Evolutionary conservation across 805 yeast species (phyloP).

Genomic region (Kodamaea leandrae): DNA sequence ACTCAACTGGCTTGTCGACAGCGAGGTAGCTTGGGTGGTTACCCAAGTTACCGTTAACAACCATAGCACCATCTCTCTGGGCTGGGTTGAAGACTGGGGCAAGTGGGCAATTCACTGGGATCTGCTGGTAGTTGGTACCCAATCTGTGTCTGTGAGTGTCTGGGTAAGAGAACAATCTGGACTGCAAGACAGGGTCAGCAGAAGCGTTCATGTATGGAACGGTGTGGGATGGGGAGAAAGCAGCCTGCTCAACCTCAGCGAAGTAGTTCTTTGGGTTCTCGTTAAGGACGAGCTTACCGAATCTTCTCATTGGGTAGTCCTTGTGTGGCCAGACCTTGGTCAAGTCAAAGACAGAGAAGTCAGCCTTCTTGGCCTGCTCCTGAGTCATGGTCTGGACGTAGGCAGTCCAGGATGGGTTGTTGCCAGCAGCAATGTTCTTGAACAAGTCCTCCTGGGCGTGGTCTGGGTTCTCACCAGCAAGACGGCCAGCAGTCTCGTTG

Average conservation of each 20-base stretch:
- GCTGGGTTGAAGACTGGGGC: slow-evolving; percentile 57
- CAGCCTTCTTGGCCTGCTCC: slow-evolving; percentile 69
- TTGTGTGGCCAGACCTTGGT: slow-evolving; percentile 70
- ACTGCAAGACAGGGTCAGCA: slow-evolving; percentile 75
- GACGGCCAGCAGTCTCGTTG: slow-evolving; percentile 64
- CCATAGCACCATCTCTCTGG: slow-evolving; percentile 80
- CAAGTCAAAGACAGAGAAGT: slow-evolving; percentile 83
- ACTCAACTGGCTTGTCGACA: slow-evolving; percentile 52
- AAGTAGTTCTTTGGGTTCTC: slow-evolving; percentile 53
- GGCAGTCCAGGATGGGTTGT: slow-evolving; percentile 79
- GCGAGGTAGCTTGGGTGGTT: slow-evolving; percentile 71
- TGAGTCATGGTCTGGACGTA: slow-evolving; percentile 85
- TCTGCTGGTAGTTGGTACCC: slow-evolving; percentile 64
- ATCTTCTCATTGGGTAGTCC: slow-evolving; percentile 52
- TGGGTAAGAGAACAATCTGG: slow-evolving; percentile 71
- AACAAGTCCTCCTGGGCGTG: slow-evolving; percentile 77
- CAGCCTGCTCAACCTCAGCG: slow-evolving; percentile 48
- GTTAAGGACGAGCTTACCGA: slow-evolving; percentile 55
- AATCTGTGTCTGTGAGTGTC: slow-evolving; percentile 78
- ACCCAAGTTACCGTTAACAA: slow-evolving; percentile 62
- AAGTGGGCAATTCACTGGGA: slow-evolving; percentile 75
- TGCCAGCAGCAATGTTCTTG: slow-evolving; percentile 73
- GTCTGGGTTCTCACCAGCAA: slow-evolving; percentile 80
- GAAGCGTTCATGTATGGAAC: slow-evolving; percentile 76
- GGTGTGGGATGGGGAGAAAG: slow-evolving; percentile 70